A percentile compares a stretch with the other conserved stretches of the same genome.
Conservation (phyloP, 2,329 filamentous ascomycete genomes). For the Tolypocladium inflatum region DNA sequence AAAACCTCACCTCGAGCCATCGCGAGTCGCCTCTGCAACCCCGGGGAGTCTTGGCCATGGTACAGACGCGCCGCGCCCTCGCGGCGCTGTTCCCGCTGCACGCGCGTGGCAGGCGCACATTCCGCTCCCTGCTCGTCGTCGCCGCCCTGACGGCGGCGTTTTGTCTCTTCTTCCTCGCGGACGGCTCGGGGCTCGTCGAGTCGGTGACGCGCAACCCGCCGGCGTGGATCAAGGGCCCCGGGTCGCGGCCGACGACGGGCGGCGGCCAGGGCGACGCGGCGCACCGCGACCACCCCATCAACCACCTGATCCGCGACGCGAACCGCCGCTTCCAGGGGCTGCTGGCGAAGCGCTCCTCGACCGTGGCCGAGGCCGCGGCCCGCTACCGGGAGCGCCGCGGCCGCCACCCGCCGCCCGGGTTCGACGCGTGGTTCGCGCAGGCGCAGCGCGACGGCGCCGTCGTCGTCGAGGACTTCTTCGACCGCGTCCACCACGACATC, state of each 20-base stretch:
- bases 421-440: constrained; percentile 49
- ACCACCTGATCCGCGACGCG: not conserved
- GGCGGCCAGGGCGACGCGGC: too few relatives aligned
- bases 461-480: constrained; percentile 54
- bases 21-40: too few relatives aligned
- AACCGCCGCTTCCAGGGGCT: not conserved
- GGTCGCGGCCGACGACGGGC: not conserved
- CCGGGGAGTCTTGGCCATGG: not conserved
- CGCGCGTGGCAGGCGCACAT: not conserved
- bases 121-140: not conserved
- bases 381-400: constrained; percentile 47
- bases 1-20: too few relatives aligned
- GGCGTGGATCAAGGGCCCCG: not conserved
- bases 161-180: not conserved
- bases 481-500: constrained; percentile 54
- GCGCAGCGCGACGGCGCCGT: constrained; percentile 41
- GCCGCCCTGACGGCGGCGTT: not conserved
- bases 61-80: not conserved
- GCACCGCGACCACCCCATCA: not conserved
- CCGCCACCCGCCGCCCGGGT: constrained; percentile 53
- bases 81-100: not conserved
- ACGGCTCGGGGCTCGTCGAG: not conserved
- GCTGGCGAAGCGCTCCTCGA: not conserved
- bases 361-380: constrained; percentile 39
- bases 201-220: not conserved